Evolutionary conservation across 2,329 filamentous ascomycete species (phyloP), one percentile per base, ranked within the genome.

Genomic region (Clonostachys byssicola): DNA sequence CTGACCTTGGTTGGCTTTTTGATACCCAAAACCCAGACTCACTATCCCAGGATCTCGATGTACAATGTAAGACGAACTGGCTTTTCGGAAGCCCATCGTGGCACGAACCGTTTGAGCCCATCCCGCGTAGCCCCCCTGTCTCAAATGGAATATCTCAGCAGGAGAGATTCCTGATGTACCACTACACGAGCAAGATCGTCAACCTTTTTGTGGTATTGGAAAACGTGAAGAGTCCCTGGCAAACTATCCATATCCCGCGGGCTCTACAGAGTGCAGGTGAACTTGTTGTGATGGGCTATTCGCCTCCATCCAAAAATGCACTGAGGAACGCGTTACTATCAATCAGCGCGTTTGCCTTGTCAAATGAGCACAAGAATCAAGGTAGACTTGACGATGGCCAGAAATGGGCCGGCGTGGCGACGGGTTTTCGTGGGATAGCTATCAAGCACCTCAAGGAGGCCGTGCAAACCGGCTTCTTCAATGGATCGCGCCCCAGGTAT

Each of bases 191-290:
- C 7, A 49, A 49, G 13, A 57, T 57, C 2, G 56, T 60, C 5
- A 48, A 55, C 9, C 45, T 60, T 6, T 60, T 58, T 14, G 57
- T 54, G 14, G 57, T 60, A 39, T 53, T 60, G 12, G 57, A 58
- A 7, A 58, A 59, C 12, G 40, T 44, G 2, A 60, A 60, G 23
- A 57, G 52, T 7, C 57, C 57, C 0, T 60, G 57, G 57, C 57
- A 58, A 40, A 57, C 54, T 0, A 58, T 60, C 2, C 57, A 60
- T 6, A 45, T 60, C 1, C 57, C 56, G 0, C 51, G 55, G 34
- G 57, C 51, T 2, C 35, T 60, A 2, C 56, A 60, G 41, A 53
- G 57, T 12, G 48, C 50, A 3, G 57, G 57, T 10, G 50, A 60
- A 30, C 17, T 60, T 16, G 51, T 51, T 14, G 46, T 60, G 8